Percentiles rank a stretch among this genome's conserved stretches.
These are phyloP conservation scores for Fraxinus pennsylvanica DNA, from an alignment of 257 asterid genomes.

Conservation along the genomic window DNA sequence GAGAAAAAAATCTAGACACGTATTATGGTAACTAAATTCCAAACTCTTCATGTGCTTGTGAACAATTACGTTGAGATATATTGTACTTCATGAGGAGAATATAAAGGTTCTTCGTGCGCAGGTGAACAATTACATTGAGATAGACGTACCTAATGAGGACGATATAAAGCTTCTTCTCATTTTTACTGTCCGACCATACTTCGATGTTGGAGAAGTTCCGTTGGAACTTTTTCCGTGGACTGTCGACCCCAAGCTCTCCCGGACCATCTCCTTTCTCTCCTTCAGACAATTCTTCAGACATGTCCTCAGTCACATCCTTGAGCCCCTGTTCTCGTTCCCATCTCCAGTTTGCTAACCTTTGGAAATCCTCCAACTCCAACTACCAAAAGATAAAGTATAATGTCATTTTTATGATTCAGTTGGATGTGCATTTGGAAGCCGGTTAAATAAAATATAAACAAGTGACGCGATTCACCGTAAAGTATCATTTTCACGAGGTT, in stretches of 20 bases:
- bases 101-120: neutral
- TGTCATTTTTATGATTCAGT: neutral
- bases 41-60: neutral
- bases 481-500: neutral
- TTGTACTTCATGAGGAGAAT: too few species aligned
- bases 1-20: neutral
- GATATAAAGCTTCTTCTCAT: slow-evolving; percentile 69
- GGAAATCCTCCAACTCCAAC: slow-evolving; percentile 71
- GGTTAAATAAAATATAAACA: neutral
- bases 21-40: neutral
- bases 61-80: neutral
- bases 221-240: slow-evolving; percentile 51
- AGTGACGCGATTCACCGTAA: neutral
- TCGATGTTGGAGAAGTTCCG: slow-evolving; percentile 58
- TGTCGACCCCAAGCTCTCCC: slow-evolving; percentile 58
- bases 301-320: slow-evolving; percentile 72
- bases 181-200: slow-evolving; percentile 60
- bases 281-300: slow-evolving; percentile 82
- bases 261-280: slow-evolving; percentile 67
- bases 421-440: neutral
- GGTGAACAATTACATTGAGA: too few species aligned
- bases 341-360: slow-evolving; percentile 54
- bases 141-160: slow-evolving; percentile 61
- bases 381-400: slow-evolving; percentile 24
- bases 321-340: slow-evolving; percentile 76